These are phyloP conservation scores for Aquilaria malaccensis DNA, from an alignment of 345 rosid genomes.

Conservation along the genomic window DNA sequence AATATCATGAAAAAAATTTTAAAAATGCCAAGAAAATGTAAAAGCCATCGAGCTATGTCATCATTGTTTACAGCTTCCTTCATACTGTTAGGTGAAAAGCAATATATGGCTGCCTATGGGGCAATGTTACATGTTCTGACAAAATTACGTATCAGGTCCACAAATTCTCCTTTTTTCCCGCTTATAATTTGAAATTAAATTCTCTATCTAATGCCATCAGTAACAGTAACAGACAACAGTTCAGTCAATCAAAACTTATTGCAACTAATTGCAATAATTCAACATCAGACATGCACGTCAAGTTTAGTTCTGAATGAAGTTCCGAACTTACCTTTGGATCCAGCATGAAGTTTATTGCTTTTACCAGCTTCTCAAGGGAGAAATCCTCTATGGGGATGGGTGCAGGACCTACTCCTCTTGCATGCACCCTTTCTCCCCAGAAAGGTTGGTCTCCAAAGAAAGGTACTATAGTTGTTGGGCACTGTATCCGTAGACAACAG, in stretches of 20 bases:
- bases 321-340: slow-evolving; percentile 13
- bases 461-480: slow-evolving; percentile 53
- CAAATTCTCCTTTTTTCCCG: too few relatives aligned
- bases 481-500: slow-evolving; percentile 13
- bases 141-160: too few relatives aligned
- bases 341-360: slow-evolving; percentile 45
- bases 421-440: slow-evolving; percentile 59
- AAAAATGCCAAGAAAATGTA: too few relatives aligned
- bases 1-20: too few relatives aligned
- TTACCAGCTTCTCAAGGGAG: slow-evolving; percentile 39
- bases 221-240: not conserved
- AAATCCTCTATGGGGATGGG: slow-evolving; percentile 49
- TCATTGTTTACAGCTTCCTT: too few relatives aligned
- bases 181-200: too few relatives aligned
- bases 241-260: too few relatives aligned
- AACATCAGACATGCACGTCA: not conserved
- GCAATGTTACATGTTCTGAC: too few relatives aligned
- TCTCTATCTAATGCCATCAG: not conserved
- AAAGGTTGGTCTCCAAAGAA: slow-evolving; percentile 62
- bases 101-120: too few relatives aligned
- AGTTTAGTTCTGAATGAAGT: not conserved
- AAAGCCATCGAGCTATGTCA: too few relatives aligned
- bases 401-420: slow-evolving; percentile 43
- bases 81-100: too few relatives aligned
- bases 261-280: too few relatives aligned